Evolutionary conservation across 2,329 filamentous ascomycete species (phyloP), one percentile per base, ranked within the genome.

Genomic region (Calonectria pteridis): DNA sequence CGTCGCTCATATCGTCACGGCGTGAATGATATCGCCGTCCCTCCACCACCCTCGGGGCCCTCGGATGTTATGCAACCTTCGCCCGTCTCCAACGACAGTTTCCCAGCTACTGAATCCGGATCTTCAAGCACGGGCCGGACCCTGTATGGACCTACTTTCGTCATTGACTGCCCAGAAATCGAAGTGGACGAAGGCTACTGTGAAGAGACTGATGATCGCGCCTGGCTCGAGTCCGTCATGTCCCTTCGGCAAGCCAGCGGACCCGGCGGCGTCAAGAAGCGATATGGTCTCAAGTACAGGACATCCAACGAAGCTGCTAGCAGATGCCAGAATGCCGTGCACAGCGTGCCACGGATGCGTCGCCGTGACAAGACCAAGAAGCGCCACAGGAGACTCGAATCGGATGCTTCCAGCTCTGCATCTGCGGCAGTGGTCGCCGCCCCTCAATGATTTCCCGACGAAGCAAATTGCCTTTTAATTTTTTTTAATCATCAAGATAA

Each of bases 151-250:
- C 69, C 73, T 18, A 62, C 69, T 31, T 40, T 66, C 23, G 50
- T 67, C 13, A 63, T 62, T 11, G 46, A 55, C 13, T 53, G 35
- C 28, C 31, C n/a, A 20, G 71, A 70, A 40, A 66, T 81, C 4
- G 78, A 83, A 49, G 82, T 79, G 6, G 82, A 83, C 26, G 82
- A 83, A 59, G 80, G 80, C 43, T 81, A 77, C 53, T 78, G 75
- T 63, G 81, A 81, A 50, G 76, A 77, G 0, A 73, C 75, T 0
- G 80, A 81, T 13, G 78, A 82, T 46, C 75, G 79, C 35, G 69
- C 76, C 18, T 83, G 80, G 80, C 69, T 82, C 33, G 76, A 77
- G 40, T 71, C 75, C 28, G 69, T 76, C 29, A 29, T 69, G 16
- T 69, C 73, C 3, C 55, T 65, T 9, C 73, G 73, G 26, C 66